Base-by-base conservation (phyloP, 2,329 filamentous ascomycete genomes). In the Aspergillus sp. region DNA sequence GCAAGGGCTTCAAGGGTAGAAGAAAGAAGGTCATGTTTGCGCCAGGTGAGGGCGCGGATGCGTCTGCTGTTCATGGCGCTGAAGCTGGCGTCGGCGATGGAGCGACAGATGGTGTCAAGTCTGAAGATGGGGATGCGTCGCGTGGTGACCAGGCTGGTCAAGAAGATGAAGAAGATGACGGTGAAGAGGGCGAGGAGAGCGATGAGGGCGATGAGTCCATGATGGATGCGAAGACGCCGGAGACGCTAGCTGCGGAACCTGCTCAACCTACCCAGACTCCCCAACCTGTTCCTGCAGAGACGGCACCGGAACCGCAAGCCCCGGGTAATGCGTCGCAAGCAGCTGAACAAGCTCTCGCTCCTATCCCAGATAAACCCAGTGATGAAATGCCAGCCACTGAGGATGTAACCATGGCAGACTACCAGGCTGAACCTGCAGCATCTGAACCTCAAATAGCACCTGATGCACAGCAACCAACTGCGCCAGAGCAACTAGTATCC, bases 1-100 rank as follows among this genome's bases (percentile, higher is more conserved):
- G 80, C 43, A 90, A 87, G 66, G 86, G 88, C 0, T 83, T 86
- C 32, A 88, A 88, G 6, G 88, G 88, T 13, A 79, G 82, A 53
- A 91, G 85, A 76, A 87, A 84, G 69, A 88, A 84, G 64, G 79
- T 83, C 38, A 77, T 78, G 52, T 82, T 83, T 55, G 65, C 66
- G 3, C 66, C 63, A 74, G 57, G 73, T 46, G 59, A 75, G 66
- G 71, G 57, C 39, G 67, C 49, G 22, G 69, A 66, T 51, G 65
- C 63, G 30, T 52, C 65, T 20, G 49, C 53, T 22, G 65, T 68
- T 13, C 65, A 68, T 48, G 63, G 59, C 19, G 67, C 70, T 27
- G 63, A 65, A 25, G 66, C 65, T 19, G 74, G 71, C 25, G 66
- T 66, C 20, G 58, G 69, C 2, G 56, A 50, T 23, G 61, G 70